A percentile compares a stretch with the other conserved stretches of the same genome.
These are phyloP conservation scores for Obelidium mucronatum DNA, from an alignment of 192 early-diverging fungal genomes.

Conservation along the genomic window DNA sequence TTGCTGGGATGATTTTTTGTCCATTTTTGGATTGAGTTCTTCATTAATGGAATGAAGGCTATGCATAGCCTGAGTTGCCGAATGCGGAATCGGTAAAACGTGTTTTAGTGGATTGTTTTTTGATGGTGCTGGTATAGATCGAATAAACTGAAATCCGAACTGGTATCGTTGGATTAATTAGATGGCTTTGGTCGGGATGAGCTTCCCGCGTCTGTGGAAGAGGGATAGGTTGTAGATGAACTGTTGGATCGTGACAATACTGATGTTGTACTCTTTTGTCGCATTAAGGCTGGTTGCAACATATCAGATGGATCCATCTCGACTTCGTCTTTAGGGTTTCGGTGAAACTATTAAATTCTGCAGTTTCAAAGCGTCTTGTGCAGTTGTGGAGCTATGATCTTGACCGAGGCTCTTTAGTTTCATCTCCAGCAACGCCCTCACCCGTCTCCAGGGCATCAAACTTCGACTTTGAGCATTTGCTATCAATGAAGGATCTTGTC, in stretches of 20 bases:
- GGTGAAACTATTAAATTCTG: not conserved
- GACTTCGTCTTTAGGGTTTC: not conserved
- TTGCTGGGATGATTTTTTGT: not conserved
- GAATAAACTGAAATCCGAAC: slow-evolving; percentile 22
- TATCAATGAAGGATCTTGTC: not conserved
- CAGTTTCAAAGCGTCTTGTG: not conserved
- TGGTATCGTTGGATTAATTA: not conserved
- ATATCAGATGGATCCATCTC: not conserved
- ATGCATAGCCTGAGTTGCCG: slow-evolving; percentile 22
- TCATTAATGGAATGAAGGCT: not conserved
- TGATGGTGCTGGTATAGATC: not conserved
- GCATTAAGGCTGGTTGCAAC: not conserved
- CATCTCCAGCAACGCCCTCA: not conserved
- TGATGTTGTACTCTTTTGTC: not conserved
- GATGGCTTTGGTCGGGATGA: not conserved
- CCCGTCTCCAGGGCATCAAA: not conserved
- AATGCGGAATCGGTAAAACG: slow-evolving; percentile 18
- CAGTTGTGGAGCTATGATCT: not conserved
- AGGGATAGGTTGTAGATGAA: not conserved
- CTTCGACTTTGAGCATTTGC: not conserved
- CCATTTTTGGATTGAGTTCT: not conserved
- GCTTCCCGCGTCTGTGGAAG: not conserved
- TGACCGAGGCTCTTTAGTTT: not conserved
- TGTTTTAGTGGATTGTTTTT: slow-evolving; percentile 24
- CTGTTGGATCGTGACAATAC: not conserved